Percentiles rank a stretch among this genome's conserved stretches.
Evolutionary conservation across 2,329 filamentous ascomycete species (phyloP).

Genomic region (Diplodia mutila): DNA sequence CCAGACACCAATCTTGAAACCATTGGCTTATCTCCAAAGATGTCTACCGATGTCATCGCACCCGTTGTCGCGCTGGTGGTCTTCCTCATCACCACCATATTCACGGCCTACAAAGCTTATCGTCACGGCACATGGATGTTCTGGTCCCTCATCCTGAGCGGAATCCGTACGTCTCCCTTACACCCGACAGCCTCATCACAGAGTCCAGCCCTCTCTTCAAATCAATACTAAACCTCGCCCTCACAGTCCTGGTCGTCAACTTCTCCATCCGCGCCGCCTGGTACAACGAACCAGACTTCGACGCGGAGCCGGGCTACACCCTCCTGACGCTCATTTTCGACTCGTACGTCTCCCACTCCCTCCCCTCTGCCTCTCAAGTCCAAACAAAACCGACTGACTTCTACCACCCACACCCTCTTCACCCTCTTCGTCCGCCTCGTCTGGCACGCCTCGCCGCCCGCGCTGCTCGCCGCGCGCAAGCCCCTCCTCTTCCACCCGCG

Average conservation of each 20-base stretch:
- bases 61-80: background rate
- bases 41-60: background rate
- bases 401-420: too few relatives aligned
- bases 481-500: too few relatives aligned
- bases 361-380: too few relatives aligned
- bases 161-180: background rate
- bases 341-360: background rate
- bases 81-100: background rate
- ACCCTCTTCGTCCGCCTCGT: too few relatives aligned
- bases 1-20: background rate
- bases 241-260: background rate
- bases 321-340: background rate
- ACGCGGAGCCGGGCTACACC: background rate
- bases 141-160: background rate
- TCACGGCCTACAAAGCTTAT: background rate
- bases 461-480: too few relatives aligned
- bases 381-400: too few relatives aligned
- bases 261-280: background rate
- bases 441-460: too few relatives aligned
- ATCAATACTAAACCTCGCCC: background rate
- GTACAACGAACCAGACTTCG: background rate
- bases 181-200: too few relatives aligned
- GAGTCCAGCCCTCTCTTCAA: too few relatives aligned
- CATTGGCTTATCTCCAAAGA: background rate
- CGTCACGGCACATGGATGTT: background rate